These are phyloP conservation scores for Tetrapisispora taiwanensis DNA, from an alignment of 805 yeast species.

Conservation along the genomic window DNA sequence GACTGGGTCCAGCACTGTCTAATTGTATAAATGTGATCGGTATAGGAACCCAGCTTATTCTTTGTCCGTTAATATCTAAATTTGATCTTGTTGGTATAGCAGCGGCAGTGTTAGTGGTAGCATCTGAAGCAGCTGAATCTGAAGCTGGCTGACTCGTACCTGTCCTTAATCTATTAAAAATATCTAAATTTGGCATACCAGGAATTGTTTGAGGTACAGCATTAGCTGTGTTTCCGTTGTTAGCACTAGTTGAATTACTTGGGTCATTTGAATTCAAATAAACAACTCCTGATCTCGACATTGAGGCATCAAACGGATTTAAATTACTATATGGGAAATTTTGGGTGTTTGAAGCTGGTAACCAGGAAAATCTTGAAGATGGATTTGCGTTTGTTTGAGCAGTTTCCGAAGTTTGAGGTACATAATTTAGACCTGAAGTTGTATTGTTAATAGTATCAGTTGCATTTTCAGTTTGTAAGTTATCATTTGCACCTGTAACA, in stretches of 20 bases:
- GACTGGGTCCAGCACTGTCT: not conserved
- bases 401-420: not conserved
- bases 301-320: not conserved
- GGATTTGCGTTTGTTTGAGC: not conserved
- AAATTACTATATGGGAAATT: not conserved
- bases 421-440: not conserved
- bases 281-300: not conserved
- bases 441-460: not conserved
- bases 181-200: not conserved
- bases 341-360: not conserved
- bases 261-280: not conserved
- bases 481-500: not conserved
- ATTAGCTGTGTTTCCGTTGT: not conserved
- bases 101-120: not conserved
- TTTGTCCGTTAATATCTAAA: not conserved
- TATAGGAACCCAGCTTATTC: conserved; percentile 15
- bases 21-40: conserved; percentile 10
- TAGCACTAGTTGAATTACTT: not conserved
- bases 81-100: conserved; percentile 2
- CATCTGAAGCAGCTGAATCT: not conserved
- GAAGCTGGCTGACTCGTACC: not conserved
- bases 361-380: not conserved
- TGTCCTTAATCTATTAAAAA: not conserved
- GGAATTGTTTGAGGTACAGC: not conserved
- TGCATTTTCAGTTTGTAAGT: not conserved